Base-by-base conservation (phyloP, 306 rosid species). In the Malus sieversii region DNA sequence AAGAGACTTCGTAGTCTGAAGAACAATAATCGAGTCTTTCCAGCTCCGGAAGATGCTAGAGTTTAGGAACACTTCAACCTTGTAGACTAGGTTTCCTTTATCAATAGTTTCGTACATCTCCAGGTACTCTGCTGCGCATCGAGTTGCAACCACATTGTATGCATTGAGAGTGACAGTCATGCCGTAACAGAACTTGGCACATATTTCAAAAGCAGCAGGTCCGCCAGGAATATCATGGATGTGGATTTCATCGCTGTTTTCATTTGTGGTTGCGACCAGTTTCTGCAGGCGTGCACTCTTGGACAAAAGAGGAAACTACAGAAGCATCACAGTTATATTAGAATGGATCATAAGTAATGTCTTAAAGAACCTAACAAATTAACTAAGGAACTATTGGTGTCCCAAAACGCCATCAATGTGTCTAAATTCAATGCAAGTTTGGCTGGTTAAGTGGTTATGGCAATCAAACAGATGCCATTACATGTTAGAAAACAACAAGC, bases 151-250 rank as follows among this genome's bases (percentile, higher is more conserved):
- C 5, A 95, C 96, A 68, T 95, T 95, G 84, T 95, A 95, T 6
- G 97, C 96, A 66, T 95, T 95, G 72, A 95, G 96, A 59, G 98
- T 95, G 72, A 90, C 98, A 0, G 83, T 85, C 97, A 95, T 95
- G 45, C 93, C 96, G 6, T 95, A 95, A 80, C 96, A 95, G 87
- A 92, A 95, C 86, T 95, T 95, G 42, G 88, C 88, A 80, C 98
- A 95, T 82, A 95, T 90, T 83, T 95, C 98, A 77, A 95, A 95
- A 68, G 93, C 97, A 77, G 91, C 90, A 57, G 98, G 96, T 67
- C 98, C 98, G 11, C 98, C 97, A 0, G 96, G 98, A 77, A 95
- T 87, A 75, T 95, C 98, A 63, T 84, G 88, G 83, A 90, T 85
- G 75, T 81, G 75, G 69, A 90, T 82, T 82, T 92, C 97, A 33